Evolutionary conservation across 2,329 filamentous ascomycete genomes (phyloP), one percentile per base, ranked within the genome.

Genomic region (Zasmidium cellare): DNA sequence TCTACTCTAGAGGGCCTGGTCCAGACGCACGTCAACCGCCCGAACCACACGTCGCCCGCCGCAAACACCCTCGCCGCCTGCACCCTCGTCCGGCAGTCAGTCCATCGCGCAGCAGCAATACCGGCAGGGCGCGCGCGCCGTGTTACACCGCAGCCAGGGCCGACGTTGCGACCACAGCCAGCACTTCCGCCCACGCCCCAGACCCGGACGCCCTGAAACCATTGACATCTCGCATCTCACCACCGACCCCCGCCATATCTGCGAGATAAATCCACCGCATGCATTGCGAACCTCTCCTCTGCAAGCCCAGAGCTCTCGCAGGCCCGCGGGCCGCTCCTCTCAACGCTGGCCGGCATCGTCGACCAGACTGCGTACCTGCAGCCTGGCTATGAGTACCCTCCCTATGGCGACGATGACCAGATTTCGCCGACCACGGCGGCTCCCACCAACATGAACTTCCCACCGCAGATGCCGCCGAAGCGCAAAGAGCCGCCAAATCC

Each of bases 341-440:
- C 44, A 49, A 72, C 59, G 60, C 65, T 74, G 72, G 73, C 72
- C 62, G 62, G 67, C 45, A 66, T 69, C 24, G 65, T 61, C 38
- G 65, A 70, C 64, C 89, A 92, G 67, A 75, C 87, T 68, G 90
- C 92, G 67, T 97, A 96, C 73, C 85, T 96, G 50, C 86, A 92
- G 71, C 83, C 90, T 61, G 91, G 85, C 67, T 96, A 96, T 74
- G 91, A 97, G 14, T 67, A 71, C 62, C 60, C 60, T 51, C 61
- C 58, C 52, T 62, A 58, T 58, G 50, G 55, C 53, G 50, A 48
- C 38, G 38, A 56, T 46, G 46, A 56, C 46, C 38, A 46, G 23
- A 57, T 59, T 18, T 65, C 63, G 23, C 62, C 62, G 53, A 56
- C 55, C 52, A 55, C 57, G 50, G 57, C 58, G 25, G 53, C 58